These are phyloP conservation scores for Clavispora fructus DNA, from an alignment of 805 yeast species.

Conservation along the genomic window DNA sequence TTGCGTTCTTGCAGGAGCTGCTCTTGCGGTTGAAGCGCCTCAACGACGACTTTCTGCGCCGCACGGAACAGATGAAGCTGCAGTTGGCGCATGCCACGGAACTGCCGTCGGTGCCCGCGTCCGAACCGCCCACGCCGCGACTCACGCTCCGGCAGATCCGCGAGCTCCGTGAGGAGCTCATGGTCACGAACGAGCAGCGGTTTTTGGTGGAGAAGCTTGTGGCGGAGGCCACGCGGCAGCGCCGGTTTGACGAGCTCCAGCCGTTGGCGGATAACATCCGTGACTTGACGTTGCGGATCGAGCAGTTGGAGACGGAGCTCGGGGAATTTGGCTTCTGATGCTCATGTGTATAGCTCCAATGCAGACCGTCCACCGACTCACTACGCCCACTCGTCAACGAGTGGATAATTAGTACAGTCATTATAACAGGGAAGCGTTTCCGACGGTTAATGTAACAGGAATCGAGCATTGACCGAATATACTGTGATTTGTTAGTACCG, in stretches of 20 bases:
- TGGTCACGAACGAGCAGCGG: conserved; percentile 83
- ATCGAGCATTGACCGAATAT: no score
- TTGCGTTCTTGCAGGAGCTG: conserved; percentile 60
- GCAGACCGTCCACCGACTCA: no score
- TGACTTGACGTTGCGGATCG: conserved; percentile 52
- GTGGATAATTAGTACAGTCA: no score
- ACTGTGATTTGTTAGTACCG: no score
- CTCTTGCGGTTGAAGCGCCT: conserved; percentile 59
- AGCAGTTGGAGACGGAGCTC: conserved; percentile 40
- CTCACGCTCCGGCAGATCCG: conserved; percentile 52
- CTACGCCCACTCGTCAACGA: no score
- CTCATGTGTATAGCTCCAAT: no score
- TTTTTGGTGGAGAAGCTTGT: conserved; percentile 66
- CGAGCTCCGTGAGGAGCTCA: conserved; percentile 61
- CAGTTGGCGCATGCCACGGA: conserved; percentile 18
- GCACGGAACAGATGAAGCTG: conserved; percentile 11
- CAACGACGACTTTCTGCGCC: conserved; percentile 37
- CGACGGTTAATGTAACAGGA: no score
- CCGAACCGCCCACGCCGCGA: conserved; percentile 15
- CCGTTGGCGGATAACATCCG: conserved; percentile 52
- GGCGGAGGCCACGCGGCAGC: conserved; percentile 51
- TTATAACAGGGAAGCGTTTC: no score
- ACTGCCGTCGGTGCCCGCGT: neutral
- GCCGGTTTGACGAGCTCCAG: conserved; percentile 73
- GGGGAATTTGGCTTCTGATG: conserved; percentile 46